Evolutionary conservation across 2,329 filamentous ascomycete genomes (phyloP), one percentile per base, ranked within the genome.

Genomic region (Whalleya microplaca): DNA sequence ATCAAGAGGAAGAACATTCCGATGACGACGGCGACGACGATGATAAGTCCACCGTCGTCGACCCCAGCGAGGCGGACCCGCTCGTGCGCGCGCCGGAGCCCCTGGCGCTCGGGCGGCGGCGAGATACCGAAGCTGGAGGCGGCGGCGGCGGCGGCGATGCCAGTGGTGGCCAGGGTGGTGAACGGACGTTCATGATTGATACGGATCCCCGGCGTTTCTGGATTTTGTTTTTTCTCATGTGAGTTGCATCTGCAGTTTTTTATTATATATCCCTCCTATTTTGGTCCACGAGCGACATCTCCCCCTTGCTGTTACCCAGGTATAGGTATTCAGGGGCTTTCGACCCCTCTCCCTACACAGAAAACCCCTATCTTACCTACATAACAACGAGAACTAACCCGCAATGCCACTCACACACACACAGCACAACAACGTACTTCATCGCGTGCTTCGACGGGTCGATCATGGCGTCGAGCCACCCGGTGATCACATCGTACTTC

Each of bases 401-500:
- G n/a, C n/a, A n/a, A n/a, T n/a, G n/a, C n/a, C n/a, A n/a, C n/a
- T n/a, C n/a, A n/a, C n/a, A n/a, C n/a, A n/a, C n/a, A n/a, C n/a
- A 27, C 9, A 27, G 23, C 45, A 73, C 88, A 58, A 68, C 80
- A n/a, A 78, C 79, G 3, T 83, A 84, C 66, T 83, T 87, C 59
- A 76, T 86, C 16, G 75, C 77, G 32, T 85, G 80, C 69, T 93
- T 94, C 68, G 91, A 94, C 75, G 82, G 84, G 10, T 94, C 90
- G 3, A 83, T 94, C 63, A 92, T 94, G 89, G 89, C 89, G 3
- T 91, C 89, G 2, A 88, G 83, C 42, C 90, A 95, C 71, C 90
- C 90, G 0, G 88, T 91, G 55, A 92, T 94, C 59, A 92, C 90
- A 0, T 92, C 89, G 0, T 86, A 93, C 71, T 94, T 94, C 72